phyloP scores from a whole-genome alignment of 179 eudicot species.

The Vitellaria paradoxa region DNA sequence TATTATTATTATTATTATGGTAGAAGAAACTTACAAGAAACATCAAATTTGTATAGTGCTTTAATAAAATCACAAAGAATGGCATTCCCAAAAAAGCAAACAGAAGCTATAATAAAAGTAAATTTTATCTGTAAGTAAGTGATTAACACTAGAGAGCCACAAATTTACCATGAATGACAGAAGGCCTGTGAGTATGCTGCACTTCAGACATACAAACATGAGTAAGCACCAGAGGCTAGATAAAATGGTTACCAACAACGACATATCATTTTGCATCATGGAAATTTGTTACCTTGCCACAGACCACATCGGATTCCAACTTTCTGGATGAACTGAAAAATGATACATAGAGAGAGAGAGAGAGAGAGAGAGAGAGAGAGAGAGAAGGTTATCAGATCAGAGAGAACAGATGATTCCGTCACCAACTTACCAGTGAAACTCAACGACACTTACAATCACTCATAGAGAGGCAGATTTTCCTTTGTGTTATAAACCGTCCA shows the following conservation, averaged over 20 bases:
- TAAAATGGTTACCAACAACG: not conserved
- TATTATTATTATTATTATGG: too few relatives aligned
- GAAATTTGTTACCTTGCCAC: slow-evolving; percentile 70
- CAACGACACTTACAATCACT: slow-evolving; percentile 76
- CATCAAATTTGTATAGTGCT: too few relatives aligned
- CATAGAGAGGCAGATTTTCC: slow-evolving; percentile 93
- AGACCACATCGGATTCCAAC: slow-evolving; percentile 99
- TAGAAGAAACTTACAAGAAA: too few relatives aligned
- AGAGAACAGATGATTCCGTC: not conserved
- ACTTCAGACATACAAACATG: slow-evolving; percentile 27
- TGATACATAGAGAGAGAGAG: too few relatives aligned
- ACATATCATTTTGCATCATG: not conserved
- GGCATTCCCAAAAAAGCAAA: too few relatives aligned
- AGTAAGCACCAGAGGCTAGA: slow-evolving; percentile 29
- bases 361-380: too few relatives aligned
- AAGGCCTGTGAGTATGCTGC: slow-evolving; percentile 97
- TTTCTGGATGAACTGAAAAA: slow-evolving; percentile 91
- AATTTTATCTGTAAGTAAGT: too few relatives aligned
- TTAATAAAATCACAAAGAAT: too few relatives aligned
- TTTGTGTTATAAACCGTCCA: slow-evolving; percentile 91
- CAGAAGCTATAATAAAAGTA: too few relatives aligned
- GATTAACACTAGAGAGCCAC: not conserved
- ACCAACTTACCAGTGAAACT: slow-evolving; percentile 15
- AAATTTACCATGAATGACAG: slow-evolving; percentile 95
- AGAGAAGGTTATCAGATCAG: slow-evolving; percentile 2